Evolutionary conservation across 2,329 filamentous ascomycete genomes (phyloP).

Genomic region (Penicillium sumatraense): DNA sequence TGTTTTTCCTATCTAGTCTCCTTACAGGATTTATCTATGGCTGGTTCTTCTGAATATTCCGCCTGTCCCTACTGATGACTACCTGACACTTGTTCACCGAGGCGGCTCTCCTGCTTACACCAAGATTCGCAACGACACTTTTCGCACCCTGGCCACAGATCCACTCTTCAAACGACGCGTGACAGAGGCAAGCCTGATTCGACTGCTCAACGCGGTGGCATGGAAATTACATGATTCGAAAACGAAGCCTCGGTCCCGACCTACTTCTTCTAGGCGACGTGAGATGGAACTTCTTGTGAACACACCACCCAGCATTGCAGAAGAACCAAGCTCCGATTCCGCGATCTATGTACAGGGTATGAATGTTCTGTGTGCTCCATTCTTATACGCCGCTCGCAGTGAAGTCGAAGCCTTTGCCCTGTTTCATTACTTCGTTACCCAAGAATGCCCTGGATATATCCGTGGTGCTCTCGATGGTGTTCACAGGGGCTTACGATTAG

Average conservation of each 20-base stretch:
- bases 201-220: conserved; percentile 90
- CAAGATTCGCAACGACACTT: conserved; percentile 98
- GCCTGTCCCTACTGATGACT: conserved; percentile 81
- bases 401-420: conserved; percentile 93
- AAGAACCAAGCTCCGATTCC: conserved; percentile 57
- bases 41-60: conserved; percentile 88
- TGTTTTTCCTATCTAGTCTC: conserved; percentile 64
- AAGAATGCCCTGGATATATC: conserved; percentile 91
- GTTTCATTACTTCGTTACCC: conserved; percentile 84
- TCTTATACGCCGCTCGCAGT: conserved; percentile 90
- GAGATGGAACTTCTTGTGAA: conserved; percentile 50
- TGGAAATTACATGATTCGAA: conserved; percentile 87
- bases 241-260: conserved; percentile 50
- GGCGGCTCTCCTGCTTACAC: conserved; percentile 92
- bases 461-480: conserved; percentile 97
- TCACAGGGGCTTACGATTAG: conserved; percentile 85
- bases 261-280: conserved; percentile 51
- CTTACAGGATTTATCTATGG: conserved; percentile 94
- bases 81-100: conserved; percentile 87
- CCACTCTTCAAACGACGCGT: conserved; percentile 95
- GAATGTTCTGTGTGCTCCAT: conserved; percentile 96
- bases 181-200: conserved; percentile 91
- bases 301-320: conserved; percentile 42
- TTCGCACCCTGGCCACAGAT: conserved; percentile 93
- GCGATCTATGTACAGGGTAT: conserved; percentile 97